These are phyloP conservation scores for Penicillium ucsense DNA, from an alignment of 495 filamentous ascomycete genomes.

Conservation along the genomic window DNA sequence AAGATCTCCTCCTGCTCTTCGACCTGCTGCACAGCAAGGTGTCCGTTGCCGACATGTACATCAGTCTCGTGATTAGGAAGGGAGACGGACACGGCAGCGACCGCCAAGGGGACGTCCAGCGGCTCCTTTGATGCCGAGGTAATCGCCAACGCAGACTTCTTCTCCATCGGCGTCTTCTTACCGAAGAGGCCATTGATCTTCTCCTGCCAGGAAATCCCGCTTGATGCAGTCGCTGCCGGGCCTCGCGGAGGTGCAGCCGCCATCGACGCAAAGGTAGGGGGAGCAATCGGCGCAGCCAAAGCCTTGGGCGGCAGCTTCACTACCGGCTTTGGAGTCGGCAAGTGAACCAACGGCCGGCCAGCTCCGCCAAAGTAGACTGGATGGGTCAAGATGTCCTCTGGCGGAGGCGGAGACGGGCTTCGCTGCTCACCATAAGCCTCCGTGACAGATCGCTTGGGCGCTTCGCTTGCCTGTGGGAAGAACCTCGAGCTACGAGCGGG, in stretches of 20 bases:
- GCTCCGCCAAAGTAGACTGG: conserved; percentile 61
- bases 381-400: conserved; percentile 54
- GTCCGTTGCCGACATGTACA: conserved; percentile 24
- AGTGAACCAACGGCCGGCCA: conserved; percentile 54
- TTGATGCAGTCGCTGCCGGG: conserved; percentile 9
- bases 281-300: conserved; percentile 31
- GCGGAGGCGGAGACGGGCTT: conserved; percentile 60
- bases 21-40: conserved; percentile 48
- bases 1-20: conserved; percentile 75
- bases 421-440: conserved; percentile 24
- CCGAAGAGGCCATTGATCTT: conserved; percentile 64
- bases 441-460: conserved; percentile 25
- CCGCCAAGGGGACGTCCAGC: conserved; percentile 43
- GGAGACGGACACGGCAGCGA: conserved; percentile 47
- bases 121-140: conserved; percentile 52
- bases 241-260: conserved; percentile 34
- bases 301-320: conserved; percentile 60
- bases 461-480: conserved; percentile 49
- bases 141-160: conserved; percentile 43
- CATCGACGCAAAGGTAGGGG: conserved; percentile 47
- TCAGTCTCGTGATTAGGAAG: conserved; percentile 35
- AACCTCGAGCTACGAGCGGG: conserved; percentile 54
- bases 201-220: conserved; percentile 55
- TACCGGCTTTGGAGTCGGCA: conserved; percentile 57
- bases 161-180: conserved; percentile 44